A percentile compares a stretch with the other conserved stretches of the same genome.
Evolutionary conservation across 345 rosid genomes (phyloP).

Genomic region (Carallia pectinifolia): DNA sequence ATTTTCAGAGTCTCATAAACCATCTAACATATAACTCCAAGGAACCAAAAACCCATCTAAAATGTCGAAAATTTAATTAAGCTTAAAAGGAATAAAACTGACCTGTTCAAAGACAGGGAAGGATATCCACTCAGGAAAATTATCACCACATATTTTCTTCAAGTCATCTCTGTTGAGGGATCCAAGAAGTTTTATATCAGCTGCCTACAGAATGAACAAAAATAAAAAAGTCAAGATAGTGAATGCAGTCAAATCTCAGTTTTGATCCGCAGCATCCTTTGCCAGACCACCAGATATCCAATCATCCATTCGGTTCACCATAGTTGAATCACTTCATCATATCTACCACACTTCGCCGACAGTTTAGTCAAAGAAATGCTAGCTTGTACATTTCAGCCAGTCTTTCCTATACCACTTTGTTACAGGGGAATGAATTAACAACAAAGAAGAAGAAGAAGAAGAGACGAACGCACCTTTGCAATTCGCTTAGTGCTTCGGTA

Average conservation of each 20-base stretch:
- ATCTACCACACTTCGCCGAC: too few relatives aligned
- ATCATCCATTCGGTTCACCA: too few relatives aligned
- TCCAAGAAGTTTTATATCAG: slow-evolving; percentile 87
- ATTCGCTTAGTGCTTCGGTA: slow-evolving; percentile 79
- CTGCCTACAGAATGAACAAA: slow-evolving; percentile 57
- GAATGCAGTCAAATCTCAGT: background rate
- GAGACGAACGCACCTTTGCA: slow-evolving; percentile 54
- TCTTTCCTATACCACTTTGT: too few relatives aligned
- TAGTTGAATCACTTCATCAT: too few relatives aligned
- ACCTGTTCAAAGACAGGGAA: slow-evolving; percentile 99
- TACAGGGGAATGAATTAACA: background rate
- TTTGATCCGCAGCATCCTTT: too few relatives aligned
- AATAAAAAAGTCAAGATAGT: slow-evolving; percentile 7
- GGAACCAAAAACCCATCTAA: background rate
- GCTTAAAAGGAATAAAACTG: background rate
- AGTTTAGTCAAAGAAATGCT: too few relatives aligned
- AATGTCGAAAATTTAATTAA: background rate
- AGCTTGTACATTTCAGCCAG: too few relatives aligned
- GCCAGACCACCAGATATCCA: too few relatives aligned
- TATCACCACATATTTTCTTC: slow-evolving; percentile 93
- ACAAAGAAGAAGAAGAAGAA: background rate
- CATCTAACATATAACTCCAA: background rate
- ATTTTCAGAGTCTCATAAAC: background rate
- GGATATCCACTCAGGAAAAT: slow-evolving; percentile 96
- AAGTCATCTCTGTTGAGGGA: slow-evolving; percentile 86